Base-by-base conservation (phyloP, 805 yeast species). In the Nematodospora valgi region DNA sequence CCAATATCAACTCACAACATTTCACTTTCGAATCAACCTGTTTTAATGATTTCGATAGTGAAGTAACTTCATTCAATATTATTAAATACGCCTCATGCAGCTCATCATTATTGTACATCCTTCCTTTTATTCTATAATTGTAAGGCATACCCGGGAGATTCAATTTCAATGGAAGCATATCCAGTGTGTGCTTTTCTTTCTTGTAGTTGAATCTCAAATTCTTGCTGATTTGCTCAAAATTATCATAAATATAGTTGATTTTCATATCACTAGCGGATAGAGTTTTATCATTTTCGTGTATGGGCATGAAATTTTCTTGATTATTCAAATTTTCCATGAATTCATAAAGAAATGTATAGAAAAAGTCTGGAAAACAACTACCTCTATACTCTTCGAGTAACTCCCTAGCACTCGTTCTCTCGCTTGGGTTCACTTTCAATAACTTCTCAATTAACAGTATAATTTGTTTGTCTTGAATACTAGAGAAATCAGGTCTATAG, bases 1-100 rank as follows among this genome's bases (percentile, higher is more conserved):
- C 84, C 6, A 86, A 55, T 1, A 93, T 72, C 42, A 89, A 58
- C 49, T 87, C 93, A 42, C 94, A 71, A 1, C 89, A 91, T 48
- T 77, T 75, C 6, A 81, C 54, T 41, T 86, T 68, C 26, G 80
- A 76, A 0, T 72, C 51, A 1, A 86, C 79, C 17, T 74, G 73
- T 6, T 75, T 70, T 0, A 86, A 74, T 27, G 83, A 72, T 39
- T 84, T 67, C 23, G 81, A 55, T 15, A 80, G 67, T 2, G 89
- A 74, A 38, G 80, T 71, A 0, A 84, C 67, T 20, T 78, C 51
- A 20, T 78, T 64, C 4, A 86, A 60, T 3, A 83, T 48, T 2
- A 86, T 72, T 22, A 86, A 53, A 0, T 82, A 70, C 0, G 81
- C 70, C 20, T 34, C 23, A 8, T 69, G 70, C n/a, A 19, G n/a